Conservation (phyloP, 345 rosid species). For the Excoecaria agallocha region DNA sequence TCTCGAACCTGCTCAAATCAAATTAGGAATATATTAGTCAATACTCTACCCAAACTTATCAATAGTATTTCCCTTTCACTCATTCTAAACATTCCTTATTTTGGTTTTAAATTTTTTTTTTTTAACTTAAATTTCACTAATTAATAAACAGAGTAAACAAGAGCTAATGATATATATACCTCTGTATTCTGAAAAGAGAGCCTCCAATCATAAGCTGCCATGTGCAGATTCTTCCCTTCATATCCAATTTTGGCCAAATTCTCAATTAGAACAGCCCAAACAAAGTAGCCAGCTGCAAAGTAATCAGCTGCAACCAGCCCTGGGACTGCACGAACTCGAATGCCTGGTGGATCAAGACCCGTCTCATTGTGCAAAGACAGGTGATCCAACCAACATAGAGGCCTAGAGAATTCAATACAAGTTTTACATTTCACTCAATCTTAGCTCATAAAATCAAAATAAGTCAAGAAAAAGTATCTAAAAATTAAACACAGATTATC, state of each 20-base stretch:
- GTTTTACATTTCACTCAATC: background rate
- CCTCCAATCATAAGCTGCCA: conserved; percentile 30
- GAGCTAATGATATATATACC: background rate
- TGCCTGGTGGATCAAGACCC: conserved; percentile 48
- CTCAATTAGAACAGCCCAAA: conserved; percentile 53
- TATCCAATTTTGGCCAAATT: too few species aligned
- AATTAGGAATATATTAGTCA: conserved; percentile 12
- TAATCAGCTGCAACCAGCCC: too few species aligned
- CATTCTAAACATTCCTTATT: too few species aligned
- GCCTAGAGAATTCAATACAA: conserved; percentile 35
- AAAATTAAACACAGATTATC: background rate
- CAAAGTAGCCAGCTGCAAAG: background rate
- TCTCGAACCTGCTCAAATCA: conserved; percentile 55
- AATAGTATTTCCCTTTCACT: too few species aligned
- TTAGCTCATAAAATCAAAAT: background rate
- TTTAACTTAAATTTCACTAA: too few species aligned
- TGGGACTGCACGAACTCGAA: too few species aligned
- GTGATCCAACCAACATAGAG: conserved; percentile 74
- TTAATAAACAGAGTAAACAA: too few species aligned
- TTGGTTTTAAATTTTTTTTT: too few species aligned
- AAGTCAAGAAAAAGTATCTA: background rate
- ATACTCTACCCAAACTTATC: too few species aligned
- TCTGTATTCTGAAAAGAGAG: conserved; percentile 41
- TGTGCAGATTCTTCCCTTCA: too few species aligned
- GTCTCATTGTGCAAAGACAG: conserved; percentile 64